Percentiles rank a stretch among this genome's conserved stretches.
Conservation (phyloP, 768 basidiomycete genomes). For the Trametopsis cervina region DNA sequence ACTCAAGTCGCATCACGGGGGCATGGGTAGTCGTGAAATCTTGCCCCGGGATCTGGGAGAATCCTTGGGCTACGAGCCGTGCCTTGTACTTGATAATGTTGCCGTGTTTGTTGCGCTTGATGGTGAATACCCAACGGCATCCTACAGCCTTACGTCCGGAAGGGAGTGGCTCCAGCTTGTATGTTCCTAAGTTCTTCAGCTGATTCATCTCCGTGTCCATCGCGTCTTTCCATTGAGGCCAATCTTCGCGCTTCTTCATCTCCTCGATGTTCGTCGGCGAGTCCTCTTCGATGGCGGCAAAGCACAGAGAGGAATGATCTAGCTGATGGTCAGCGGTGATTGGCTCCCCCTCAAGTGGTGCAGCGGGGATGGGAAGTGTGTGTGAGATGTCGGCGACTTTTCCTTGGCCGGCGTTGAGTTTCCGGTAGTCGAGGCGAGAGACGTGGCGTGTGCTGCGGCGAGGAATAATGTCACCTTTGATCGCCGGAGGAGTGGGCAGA, state of each 20-base stretch:
- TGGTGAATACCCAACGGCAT: conserved; percentile 28
- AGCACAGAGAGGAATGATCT: conserved; percentile 1
- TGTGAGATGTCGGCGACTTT: too few relatives aligned
- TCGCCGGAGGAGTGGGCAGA: background rate
- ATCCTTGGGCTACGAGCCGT: conserved; percentile 29
- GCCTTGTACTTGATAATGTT: conserved; percentile 30
- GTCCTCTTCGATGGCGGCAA: background rate
- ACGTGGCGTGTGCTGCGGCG: too few relatives aligned
- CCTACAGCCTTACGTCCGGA: conserved; percentile 24
- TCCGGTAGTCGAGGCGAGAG: conserved; percentile 2
- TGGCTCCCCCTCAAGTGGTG: background rate
- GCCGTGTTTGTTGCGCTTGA: conserved; percentile 35
- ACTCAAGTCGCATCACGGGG: conserved; percentile 17
- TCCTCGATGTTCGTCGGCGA: conserved; percentile 1
- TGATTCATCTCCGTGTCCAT: conserved; percentile 12
- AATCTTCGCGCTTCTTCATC: conserved; percentile 2
- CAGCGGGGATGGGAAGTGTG: too few relatives aligned
- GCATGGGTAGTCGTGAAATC: conserved; percentile 30
- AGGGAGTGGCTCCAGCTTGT: conserved; percentile 22
- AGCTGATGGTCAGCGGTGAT: background rate
- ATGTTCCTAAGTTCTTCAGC: conserved; percentile 7
- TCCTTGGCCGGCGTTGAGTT: too few relatives aligned
- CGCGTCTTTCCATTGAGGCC: conserved; percentile 13
- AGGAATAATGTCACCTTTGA: too few relatives aligned
- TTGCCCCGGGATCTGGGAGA: too few relatives aligned